Base-by-base conservation (phyloP, 768 basidiomycete species). In the Galerina sulciceps region DNA sequence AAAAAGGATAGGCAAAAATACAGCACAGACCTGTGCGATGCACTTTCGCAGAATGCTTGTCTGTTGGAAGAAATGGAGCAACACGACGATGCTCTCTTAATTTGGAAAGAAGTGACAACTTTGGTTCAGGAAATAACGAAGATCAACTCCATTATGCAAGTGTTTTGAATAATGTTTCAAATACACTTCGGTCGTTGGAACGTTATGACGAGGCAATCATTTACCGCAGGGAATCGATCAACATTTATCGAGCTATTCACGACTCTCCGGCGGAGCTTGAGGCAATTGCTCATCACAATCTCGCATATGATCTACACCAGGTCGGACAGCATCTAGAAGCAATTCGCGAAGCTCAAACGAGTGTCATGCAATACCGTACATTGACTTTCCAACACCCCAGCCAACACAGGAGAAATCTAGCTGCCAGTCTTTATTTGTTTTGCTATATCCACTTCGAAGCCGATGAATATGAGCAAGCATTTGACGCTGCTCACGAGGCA, bases 281-380 rank as follows among this genome's bases (percentile, higher is more conserved):
- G n/a, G n/a, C n/a, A n/a, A n/a, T n/a, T n/a, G n/a, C n/a, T n/a
- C n/a, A n/a, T n/a, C n/a, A 53, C 11, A 52, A 59, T 14, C 51
- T 59, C 20, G 51, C 58, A 31, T 44, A 53, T 6, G 58, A 59
- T 31, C 15, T 53, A 1, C 51, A 59, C 6, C 45, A 53, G 5
- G 58, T 52, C 13, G 20, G 35, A 13, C 44, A n/a, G n/a, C n/a
- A n/a, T n/a, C n/a, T n/a, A n/a, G n/a, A n/a, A n/a, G n/a, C n/a
- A n/a, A n/a, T n/a, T n/a, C n/a, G n/a, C n/a, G n/a, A n/a, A n/a
- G n/a, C n/a, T n/a, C n/a, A n/a, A n/a, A n/a, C n/a, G n/a, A n/a
- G n/a, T n/a, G n/a, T n/a, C n/a, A n/a, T n/a, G n/a, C n/a, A n/a
- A n/a, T n/a, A n/a, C n/a, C n/a, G n/a, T n/a, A n/a, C n/a, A n/a